A percentile compares a stretch with the other conserved stretches of the same genome.
Evolutionary conservation across 2,329 filamentous ascomycete genomes (phyloP).

Genomic region (Alternaria novae-zelandiae): DNA sequence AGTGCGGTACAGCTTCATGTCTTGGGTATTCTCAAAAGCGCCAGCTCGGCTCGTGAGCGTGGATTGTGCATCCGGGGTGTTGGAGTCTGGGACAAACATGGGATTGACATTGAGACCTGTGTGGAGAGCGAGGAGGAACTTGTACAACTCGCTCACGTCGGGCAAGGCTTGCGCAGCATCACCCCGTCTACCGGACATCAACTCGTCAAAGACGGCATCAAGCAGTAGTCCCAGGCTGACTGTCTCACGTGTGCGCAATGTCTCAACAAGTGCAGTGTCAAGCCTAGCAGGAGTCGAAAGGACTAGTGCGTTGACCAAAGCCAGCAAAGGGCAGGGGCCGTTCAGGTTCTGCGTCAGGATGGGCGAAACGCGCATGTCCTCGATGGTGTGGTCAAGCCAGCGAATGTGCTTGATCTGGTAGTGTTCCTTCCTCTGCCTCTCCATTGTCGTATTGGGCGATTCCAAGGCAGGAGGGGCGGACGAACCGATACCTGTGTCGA

Average conservation of each 20-base stretch:
- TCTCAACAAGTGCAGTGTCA: constrained; percentile 76
- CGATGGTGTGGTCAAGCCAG: constrained; percentile 73
- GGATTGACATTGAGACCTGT: constrained; percentile 99
- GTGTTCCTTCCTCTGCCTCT: constrained; percentile 69
- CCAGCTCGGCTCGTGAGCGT: constrained; percentile 59
- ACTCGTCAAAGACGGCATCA: constrained; percentile 89
- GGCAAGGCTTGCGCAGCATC: constrained; percentile 71
- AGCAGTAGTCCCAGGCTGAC: constrained; percentile 85
- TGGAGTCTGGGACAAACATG: constrained; percentile 70
- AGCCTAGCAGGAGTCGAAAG: constrained; percentile 75
- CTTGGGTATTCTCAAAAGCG: constrained; percentile 82
- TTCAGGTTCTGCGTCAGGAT: constrained; percentile 93
- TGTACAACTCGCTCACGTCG: constrained; percentile 86
- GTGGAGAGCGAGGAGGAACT: constrained; percentile 85
- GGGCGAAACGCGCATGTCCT: constrained; percentile 76
- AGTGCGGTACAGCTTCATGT: constrained; percentile 89
- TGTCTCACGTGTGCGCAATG: constrained; percentile 80
- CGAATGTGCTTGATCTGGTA: constrained; percentile 92
- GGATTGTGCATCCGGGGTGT: constrained; percentile 43
- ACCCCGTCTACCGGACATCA: constrained; percentile 77
- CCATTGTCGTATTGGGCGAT: constrained; percentile 49
- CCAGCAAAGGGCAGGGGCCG: constrained; percentile 90
- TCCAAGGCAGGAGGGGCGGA: constrained; percentile 38
- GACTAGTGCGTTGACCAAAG: constrained; percentile 89
- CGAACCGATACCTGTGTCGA: constrained; percentile 29